Base-by-base conservation (phyloP, 164 flowering plant species). In the Vitis rotundifolia region DNA sequence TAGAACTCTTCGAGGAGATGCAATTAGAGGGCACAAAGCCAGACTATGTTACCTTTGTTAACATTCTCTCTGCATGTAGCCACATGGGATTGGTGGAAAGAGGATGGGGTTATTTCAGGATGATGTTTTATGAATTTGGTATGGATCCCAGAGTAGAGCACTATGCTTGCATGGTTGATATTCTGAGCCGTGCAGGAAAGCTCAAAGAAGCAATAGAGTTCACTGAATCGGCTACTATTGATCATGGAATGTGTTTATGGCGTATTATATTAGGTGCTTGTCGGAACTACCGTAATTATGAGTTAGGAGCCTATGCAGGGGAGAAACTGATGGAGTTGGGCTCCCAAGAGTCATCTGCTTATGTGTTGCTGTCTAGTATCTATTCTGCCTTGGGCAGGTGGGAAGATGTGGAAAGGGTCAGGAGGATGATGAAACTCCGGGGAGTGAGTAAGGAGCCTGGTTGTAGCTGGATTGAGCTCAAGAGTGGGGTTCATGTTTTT, bases 91-190 rank as follows among this genome's bases (percentile, higher is more conserved):
- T 81, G 69, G 93, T 91, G 11, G 92, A 89, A 4, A 76, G 71
- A 72, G 98, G 93, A 19, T 74, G 88, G 91, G 68, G 1, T 48
- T 87, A 87, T 77, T 93, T 88, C 74, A 80, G 79, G n/a, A 75
- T 74, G 71, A 93, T 89, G 90, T 72, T 72, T 13, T 29, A 76
- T 53, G 81, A 87, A 18, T 87, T 73, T 69, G 82, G 82, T 37
- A 73, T 93, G 14, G 75, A 28, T 15, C 93, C 91, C 10, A 66
- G 70, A 70, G 74, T 92, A 9, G 92, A 92, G 78, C 97, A 92
- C 47, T 86, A 86, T 70, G 97, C 93, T 29, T 92, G 97, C 76
- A 87, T 92, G 93, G 94, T 92, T 61, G 97, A 92, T 83, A 63
- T 88, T 13, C 75, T 90, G 64, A 85, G 95, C 69, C 91, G 96